Conservation (phyloP, 2,329 filamentous ascomycete species). For the Talaromyces albobiverticillius region DNA sequence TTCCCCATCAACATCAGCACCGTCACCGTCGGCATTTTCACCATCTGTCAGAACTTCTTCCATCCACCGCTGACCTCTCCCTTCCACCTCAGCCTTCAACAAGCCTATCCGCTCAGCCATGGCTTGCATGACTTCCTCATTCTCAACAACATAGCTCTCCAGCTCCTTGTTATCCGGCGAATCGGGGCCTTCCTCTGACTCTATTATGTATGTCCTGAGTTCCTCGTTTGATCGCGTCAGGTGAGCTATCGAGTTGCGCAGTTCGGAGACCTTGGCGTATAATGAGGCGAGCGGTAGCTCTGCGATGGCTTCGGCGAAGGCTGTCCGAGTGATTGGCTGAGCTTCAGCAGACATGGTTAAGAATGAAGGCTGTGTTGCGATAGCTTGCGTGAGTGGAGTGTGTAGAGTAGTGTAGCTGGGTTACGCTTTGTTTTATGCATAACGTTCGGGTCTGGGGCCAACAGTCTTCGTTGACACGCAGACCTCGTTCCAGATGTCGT, state of each 20-base stretch:
- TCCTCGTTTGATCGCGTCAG: slow-evolving; percentile 57
- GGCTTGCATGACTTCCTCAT: slow-evolving; percentile 53
- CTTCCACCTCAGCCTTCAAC: slow-evolving; percentile 51
- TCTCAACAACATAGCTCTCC: slow-evolving; percentile 51
- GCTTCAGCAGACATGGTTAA: slow-evolving; percentile 49
- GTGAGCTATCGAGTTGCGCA: slow-evolving; percentile 59
- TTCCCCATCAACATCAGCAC: background rate
- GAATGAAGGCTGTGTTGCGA: slow-evolving; percentile 6
- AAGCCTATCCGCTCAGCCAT: slow-evolving; percentile 56
- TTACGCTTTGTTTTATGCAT: background rate
- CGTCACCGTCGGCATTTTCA: slow-evolving; percentile 11
- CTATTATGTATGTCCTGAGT: slow-evolving; percentile 49
- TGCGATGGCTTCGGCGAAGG: slow-evolving; percentile 56
- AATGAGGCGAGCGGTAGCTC: slow-evolving; percentile 57
- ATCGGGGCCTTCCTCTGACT: slow-evolving; percentile 42
- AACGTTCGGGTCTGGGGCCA: background rate
- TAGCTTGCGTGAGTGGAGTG: background rate
- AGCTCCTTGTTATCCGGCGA: slow-evolving; percentile 40
- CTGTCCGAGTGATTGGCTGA: slow-evolving; percentile 48
- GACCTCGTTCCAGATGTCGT: background rate
- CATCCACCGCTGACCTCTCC: slow-evolving; percentile 55
- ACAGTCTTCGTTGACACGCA: background rate
- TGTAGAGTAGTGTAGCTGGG: background rate
- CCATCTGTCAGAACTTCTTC: slow-evolving; percentile 23
- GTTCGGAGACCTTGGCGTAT: slow-evolving; percentile 60